Evolutionary conservation across 495 filamentous ascomycete species (phyloP).

Genomic region (Trichoderma parareesei): DNA sequence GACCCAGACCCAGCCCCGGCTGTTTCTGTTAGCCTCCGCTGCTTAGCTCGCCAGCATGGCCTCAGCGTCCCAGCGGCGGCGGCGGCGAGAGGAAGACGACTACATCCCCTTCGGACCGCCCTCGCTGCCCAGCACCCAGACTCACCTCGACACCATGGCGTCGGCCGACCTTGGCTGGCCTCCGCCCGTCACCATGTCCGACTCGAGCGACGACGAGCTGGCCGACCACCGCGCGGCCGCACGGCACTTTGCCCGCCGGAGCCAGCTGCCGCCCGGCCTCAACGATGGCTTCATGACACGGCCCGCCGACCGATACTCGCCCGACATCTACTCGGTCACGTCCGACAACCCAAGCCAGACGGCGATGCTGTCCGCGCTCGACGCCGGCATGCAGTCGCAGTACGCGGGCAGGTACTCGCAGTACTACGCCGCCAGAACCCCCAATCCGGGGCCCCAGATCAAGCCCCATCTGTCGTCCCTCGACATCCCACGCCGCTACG

Average conservation of each 20-base stretch:
- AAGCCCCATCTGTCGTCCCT: slow-evolving; percentile 8
- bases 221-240: background rate
- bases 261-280: background rate
- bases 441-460: background rate
- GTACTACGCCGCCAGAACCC: background rate
- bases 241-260: background rate
- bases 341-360: background rate
- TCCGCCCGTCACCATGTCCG: background rate
- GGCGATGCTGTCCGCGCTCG: background rate
- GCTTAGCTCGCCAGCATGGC: background rate
- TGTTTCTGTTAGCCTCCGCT: background rate
- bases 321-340: background rate
- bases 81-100: slow-evolving; percentile 5
- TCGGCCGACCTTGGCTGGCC: background rate
- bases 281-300: background rate
- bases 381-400: background rate
- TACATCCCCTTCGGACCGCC: slow-evolving; percentile 2
- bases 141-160: background rate
- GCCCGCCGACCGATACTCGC: background rate
- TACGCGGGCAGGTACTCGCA: background rate
- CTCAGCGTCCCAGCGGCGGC: background rate
- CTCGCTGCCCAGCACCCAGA: background rate
- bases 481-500: slow-evolving; percentile 5
- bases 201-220: slow-evolving; percentile 7
- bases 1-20: background rate